phyloP scores from a whole-genome alignment of 73 alveolate species.

The Paramecium sonneborni region DNA sequence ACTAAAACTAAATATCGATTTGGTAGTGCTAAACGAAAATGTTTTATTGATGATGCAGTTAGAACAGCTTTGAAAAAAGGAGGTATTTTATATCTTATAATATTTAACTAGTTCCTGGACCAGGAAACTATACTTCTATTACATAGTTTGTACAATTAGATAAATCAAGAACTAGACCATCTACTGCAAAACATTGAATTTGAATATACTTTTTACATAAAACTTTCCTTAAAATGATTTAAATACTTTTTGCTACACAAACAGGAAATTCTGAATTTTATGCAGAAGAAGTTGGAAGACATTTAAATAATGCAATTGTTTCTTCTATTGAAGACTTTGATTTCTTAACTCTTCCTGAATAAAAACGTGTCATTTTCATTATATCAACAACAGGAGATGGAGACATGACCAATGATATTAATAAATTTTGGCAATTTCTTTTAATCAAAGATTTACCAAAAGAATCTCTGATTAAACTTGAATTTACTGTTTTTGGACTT shows the following conservation, averaged over 20 bases:
- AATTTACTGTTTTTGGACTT: constrained; percentile 87
- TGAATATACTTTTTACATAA: neutral
- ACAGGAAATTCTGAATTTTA: constrained; percentile 54
- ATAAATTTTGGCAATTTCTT: constrained; percentile 77
- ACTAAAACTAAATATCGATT: neutral
- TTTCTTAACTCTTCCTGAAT: constrained; percentile 50
- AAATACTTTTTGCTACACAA: constrained; percentile 40
- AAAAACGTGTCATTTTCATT: constrained; percentile 75
- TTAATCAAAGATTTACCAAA: constrained; percentile 78
- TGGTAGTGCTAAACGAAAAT: neutral
- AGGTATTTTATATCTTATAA: neutral
- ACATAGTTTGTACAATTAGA: neutral
- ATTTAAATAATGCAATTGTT: neutral
- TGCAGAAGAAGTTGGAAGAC: constrained; percentile 25
- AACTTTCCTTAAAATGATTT: neutral
- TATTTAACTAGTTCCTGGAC: neutral
- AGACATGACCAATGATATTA: constrained; percentile 79
- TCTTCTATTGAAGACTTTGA: neutral
- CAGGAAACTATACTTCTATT: neutral
- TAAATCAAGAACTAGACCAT: neutral
- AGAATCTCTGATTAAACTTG: constrained; percentile 68
- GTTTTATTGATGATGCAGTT: neutral
- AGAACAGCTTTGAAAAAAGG: neutral
- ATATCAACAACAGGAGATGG: constrained; percentile 90
- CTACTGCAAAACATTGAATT: constrained; percentile 20